Evolutionary conservation across 2,329 filamentous ascomycete genomes (phyloP).

Genomic region (Aureobasidium lini): DNA sequence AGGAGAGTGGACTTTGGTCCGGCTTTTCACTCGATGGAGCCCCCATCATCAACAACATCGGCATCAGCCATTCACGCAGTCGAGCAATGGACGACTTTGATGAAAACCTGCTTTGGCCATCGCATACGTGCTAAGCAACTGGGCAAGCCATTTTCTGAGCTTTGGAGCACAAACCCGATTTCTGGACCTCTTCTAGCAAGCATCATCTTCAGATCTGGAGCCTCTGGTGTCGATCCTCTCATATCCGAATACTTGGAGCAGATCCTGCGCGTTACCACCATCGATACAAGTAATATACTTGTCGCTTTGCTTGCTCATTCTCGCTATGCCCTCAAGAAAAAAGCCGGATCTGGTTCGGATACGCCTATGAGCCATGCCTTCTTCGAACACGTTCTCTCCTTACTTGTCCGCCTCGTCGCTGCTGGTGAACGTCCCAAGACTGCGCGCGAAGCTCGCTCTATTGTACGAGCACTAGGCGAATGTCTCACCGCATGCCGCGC

Average conservation of each 20-base stretch:
- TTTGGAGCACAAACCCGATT: conserved; percentile 4
- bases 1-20: neutral
- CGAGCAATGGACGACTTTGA: conserved; percentile 15
- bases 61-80: neutral
- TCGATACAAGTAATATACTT: conserved; percentile 24
- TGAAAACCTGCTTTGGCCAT: conserved; percentile 13
- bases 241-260: conserved; percentile 23
- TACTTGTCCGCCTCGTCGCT: conserved; percentile 23
- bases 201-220: conserved; percentile 12
- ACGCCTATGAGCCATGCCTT: conserved; percentile 19
- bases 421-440: conserved; percentile 17
- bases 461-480: conserved; percentile 21
- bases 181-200: conserved; percentile 3
- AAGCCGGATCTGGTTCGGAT: neutral
- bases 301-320: conserved; percentile 24
- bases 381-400: conserved; percentile 26
- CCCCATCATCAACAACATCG: neutral
- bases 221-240: conserved; percentile 20
- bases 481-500: conserved; percentile 25
- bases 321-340: conserved; percentile 11
- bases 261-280: conserved; percentile 20
- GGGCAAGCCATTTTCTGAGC: conserved; percentile 11
- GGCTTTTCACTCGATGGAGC: neutral
- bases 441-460: conserved; percentile 16
- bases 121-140: conserved; percentile 14